Evolutionary conservation across 169 alveolate genomes (phyloP), one percentile per base, ranked within the genome.

Genomic region (Cryptosporidium ryanae): DNA sequence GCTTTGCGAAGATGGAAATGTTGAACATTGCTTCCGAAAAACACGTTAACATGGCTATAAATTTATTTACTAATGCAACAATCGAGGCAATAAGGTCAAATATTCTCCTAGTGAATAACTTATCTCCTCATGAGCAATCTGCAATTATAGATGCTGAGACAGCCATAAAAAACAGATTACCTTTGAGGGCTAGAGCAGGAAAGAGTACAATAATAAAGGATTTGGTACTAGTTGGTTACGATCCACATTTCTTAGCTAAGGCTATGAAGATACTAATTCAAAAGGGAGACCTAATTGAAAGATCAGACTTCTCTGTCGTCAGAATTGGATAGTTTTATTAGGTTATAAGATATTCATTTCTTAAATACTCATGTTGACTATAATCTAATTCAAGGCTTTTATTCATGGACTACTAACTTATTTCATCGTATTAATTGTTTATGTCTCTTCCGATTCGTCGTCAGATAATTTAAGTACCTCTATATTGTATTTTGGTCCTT

Each of bases 11-110:
- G 29, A 95, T 95, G 97, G 97, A 95, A 81, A 89, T 95, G 84
- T 93, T 94, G 43, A 95, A 92, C 34, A 67, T 93, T 23, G 97
- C 97, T 31, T 91, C 93, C 65, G 97, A 93, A 63, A 92, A 93
- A 48, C 97, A 95, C 68, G 94, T 95, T 12, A 96, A 95, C 81
- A 94, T 94, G 96, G 96, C 97, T 1, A 94, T 95, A 29, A 95
- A 95, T 82, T 90, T 95, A 50, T 95, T 95, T 91, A 92, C 94
- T 21, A 96, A 92, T 2, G 94, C 97, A 65, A 95, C 97, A 23
- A 96, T 95, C 7, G 97, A 95, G 84, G 91, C 97, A 7, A 94
- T 94, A 76, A 94, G 92, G 71, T 76, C 87, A 54, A 94, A 92
- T 68, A 76, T 95, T 49, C 90, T 94, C 54, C 81, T 92, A 27